Evolutionary conservation across 306 rosid genomes (phyloP).

Genomic region (Boehmeria nivea): DNA sequence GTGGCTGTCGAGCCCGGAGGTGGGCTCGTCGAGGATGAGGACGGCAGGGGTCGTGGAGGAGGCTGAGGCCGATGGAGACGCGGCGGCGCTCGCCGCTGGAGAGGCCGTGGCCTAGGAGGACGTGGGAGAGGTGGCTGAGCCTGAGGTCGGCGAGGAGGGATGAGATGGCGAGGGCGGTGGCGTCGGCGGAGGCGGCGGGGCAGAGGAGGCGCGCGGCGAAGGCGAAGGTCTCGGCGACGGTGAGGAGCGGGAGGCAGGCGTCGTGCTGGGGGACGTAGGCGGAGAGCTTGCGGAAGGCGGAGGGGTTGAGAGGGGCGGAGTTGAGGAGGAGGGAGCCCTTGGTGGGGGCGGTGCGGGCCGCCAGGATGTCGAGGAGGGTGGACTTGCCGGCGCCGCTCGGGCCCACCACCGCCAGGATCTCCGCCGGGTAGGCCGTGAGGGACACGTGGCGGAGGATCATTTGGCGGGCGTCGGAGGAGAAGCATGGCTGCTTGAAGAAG

Average conservation of each 20-base stretch:
- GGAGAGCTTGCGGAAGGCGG: conserved; percentile 77
- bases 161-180: conserved; percentile 29
- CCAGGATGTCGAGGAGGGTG: conserved; percentile 81
- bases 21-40: conserved; percentile 86
- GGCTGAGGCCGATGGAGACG: conserved; percentile 73
- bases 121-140: conserved; percentile 56
- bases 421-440: conserved; percentile 60
- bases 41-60: conserved; percentile 85
- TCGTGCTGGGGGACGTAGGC: conserved; percentile 92
- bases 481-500: conserved; percentile 48
- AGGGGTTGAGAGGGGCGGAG: conserved; percentile 61
- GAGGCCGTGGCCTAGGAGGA: conserved; percentile 52
- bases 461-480: conserved; percentile 28
- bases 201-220: conserved; percentile 68
- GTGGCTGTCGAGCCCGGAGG: conserved; percentile 82
- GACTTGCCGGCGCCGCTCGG: conserved; percentile 98
- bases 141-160: conserved; percentile 56
- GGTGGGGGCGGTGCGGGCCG: conserved; percentile 64
- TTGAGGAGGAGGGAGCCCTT: conserved; percentile 59
- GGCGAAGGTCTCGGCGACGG: conserved; percentile 76
- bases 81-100: conserved; percentile 85
- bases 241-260: conserved; percentile 66
- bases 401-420: conserved; percentile 84
- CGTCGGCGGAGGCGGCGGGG: conserved; percentile 35
- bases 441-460: conserved; percentile 65